phyloP scores from a whole-genome alignment of 2,329 filamentous ascomycete genomes.

The Simplicillium aogashimaense region DNA sequence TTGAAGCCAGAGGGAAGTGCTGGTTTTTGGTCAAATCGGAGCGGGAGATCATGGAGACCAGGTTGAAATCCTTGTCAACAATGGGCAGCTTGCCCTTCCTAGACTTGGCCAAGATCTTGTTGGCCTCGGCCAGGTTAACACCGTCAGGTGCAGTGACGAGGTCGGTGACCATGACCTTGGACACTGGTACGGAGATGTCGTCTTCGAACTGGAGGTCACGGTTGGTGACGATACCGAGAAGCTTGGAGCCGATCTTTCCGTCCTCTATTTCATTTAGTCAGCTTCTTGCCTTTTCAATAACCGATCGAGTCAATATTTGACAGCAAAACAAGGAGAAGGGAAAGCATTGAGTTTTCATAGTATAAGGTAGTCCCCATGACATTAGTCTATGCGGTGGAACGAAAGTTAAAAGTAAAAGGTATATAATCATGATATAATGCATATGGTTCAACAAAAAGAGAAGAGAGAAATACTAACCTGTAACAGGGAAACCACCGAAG shows the following conservation, averaged over 20 bases:
- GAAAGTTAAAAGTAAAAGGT: conserved; percentile 92
- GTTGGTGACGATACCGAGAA: conserved; percentile 94
- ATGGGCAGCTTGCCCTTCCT: conserved; percentile 99
- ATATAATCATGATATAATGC: conserved; percentile 60
- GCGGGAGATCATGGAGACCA: conserved; percentile 84
- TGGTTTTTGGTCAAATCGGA: conserved; percentile 98
- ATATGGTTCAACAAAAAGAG: conserved; percentile 9
- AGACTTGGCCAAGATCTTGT: conserved; percentile 83
- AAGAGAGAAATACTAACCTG: conserved; percentile 57
- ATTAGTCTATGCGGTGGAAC: conserved; percentile 96
- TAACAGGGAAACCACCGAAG: conserved; percentile 96
- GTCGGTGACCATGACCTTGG: conserved; percentile 90
- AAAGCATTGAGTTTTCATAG: conserved; percentile 17
- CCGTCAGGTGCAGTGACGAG: conserved; percentile 80
- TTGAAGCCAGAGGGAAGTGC: conserved; percentile 91
- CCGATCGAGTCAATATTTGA: too few relatives aligned
- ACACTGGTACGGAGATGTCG: conserved; percentile 60
- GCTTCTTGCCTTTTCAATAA: conserved; percentile 11
- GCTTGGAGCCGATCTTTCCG: conserved; percentile 88
- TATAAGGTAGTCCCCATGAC: conserved; percentile 63
- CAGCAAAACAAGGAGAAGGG: conserved; percentile 12
- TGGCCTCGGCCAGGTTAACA: conserved; percentile 78
- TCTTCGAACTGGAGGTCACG: conserved; percentile 96
- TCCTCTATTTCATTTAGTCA: conserved; percentile 50
- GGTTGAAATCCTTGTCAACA: conserved; percentile 71